Percentiles rank a stretch among this genome's conserved stretches.
Evolutionary conservation across 2,329 filamentous ascomycete genomes (phyloP).

Genomic region (Bretziella fagacearum): DNA sequence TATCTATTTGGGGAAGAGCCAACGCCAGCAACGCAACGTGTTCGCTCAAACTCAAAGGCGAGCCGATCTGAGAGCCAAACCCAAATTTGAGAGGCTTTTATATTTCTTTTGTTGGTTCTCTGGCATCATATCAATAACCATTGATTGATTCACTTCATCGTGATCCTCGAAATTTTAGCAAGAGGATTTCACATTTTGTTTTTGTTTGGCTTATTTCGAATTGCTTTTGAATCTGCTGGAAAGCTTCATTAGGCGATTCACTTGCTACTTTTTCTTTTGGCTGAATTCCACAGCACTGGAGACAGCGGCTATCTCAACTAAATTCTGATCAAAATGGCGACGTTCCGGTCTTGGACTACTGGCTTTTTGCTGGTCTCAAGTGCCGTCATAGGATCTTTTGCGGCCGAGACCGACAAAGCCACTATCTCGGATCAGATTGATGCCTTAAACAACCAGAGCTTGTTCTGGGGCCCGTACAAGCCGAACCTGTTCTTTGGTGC

Average conservation of each 20-base stretch:
- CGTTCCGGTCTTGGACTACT: constrained; percentile 5
- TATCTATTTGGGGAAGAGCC: too few species aligned
- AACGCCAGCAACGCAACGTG: constrained; percentile 1
- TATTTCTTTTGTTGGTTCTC: not conserved
- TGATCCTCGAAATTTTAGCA: too few species aligned
- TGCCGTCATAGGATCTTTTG: constrained; percentile 3
- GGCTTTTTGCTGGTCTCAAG: constrained; percentile 12
- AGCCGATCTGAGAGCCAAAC: not conserved
- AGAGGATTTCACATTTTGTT: too few species aligned
- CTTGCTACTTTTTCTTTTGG: not conserved
- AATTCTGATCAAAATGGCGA: not conserved
- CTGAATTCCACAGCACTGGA: too few species aligned
- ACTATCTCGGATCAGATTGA: constrained; percentile 11
- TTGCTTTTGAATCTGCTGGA: not conserved
- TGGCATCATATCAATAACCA: too few species aligned
- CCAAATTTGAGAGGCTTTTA: not conserved
- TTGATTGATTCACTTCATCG: not conserved
- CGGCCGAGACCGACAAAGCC: not conserved
- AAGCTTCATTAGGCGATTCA: not conserved
- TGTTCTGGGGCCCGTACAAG: constrained; percentile 92
- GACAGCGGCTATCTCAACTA: not conserved
- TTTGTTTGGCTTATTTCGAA: not conserved
- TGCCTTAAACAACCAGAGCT: constrained; percentile 52
- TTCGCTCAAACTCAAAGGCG: not conserved
- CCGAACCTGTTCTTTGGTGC: constrained; percentile 92